phyloP scores from a whole-genome alignment of 768 basidiomycete species.

The Auriscalpium orientale region DNA sequence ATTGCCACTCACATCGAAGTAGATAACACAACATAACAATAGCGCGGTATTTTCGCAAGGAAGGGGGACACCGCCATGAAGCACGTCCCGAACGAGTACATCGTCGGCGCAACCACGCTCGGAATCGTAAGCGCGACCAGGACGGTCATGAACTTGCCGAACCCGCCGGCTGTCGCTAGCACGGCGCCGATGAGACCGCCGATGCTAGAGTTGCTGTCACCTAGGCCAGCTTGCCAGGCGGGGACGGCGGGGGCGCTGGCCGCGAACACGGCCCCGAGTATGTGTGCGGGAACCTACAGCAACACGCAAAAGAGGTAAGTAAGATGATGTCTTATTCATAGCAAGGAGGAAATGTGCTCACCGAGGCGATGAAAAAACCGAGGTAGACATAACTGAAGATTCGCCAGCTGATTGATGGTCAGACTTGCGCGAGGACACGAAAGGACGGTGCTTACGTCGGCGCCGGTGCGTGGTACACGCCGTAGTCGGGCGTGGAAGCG shows the following conservation, averaged over 20 bases:
- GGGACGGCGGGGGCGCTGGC: slow-evolving; percentile 32
- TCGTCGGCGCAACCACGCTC: slow-evolving; percentile 49
- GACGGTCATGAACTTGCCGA: slow-evolving; percentile 41
- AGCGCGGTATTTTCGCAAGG: slow-evolving; percentile 36
- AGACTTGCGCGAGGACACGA: neutral
- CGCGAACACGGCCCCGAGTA: slow-evolving; percentile 40
- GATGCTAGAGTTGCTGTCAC: slow-evolving; percentile 25
- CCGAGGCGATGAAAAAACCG: slow-evolving; percentile 36
- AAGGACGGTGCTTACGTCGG: slow-evolving; percentile 19
- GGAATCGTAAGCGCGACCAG: slow-evolving; percentile 47
- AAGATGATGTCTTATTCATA: too few relatives aligned
- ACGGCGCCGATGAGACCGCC: slow-evolving; percentile 38
- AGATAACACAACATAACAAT: slow-evolving; percentile 37
- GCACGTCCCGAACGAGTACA: slow-evolving; percentile 47
- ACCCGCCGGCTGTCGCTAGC: slow-evolving; percentile 32
- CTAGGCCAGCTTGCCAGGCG: slow-evolving; percentile 34
- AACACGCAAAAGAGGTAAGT: neutral
- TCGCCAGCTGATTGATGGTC: slow-evolving; percentile 20
- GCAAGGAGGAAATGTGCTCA: slow-evolving; percentile 15
- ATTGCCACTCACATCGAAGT: slow-evolving; percentile 31
- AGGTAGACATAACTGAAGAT: slow-evolving; percentile 40
- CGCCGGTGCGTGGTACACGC: slow-evolving; percentile 35
- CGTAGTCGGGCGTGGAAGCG: slow-evolving; percentile 39
- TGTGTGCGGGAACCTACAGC: slow-evolving; percentile 31
- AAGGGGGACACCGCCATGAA: slow-evolving; percentile 30